Base-by-base conservation (phyloP, 2,329 filamentous ascomycete species). In the Botrytis porri region DNA sequence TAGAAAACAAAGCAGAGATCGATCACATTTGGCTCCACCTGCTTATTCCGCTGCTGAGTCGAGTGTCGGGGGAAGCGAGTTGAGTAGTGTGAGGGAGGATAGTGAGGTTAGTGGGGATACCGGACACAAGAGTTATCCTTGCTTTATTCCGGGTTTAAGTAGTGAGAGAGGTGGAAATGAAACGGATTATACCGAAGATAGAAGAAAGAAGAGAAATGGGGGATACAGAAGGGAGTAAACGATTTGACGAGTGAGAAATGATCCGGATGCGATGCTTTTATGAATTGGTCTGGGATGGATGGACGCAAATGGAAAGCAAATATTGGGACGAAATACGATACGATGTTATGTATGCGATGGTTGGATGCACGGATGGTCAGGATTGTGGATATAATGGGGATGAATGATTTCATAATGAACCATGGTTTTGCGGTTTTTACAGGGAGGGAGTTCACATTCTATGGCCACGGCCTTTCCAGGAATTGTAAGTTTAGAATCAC, bases 51-150 rank as follows among this genome's bases (percentile, higher is more conserved):
- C 65, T 51, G 65, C 65, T 8, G 65, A 69, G 18, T 54, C 70
- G 1, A 71, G 70, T 41, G n/a, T 71, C 20, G 70, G 60, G 1
- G 60, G 70, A 54, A 71, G 70, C 37, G 70, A 65, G 32, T 20
- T 80, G 25, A 76, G 66, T 43, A 77, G 75, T 74, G 48, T 72
- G 20, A 69, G 76, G 12, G 77, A 75, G 69, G 74, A 67, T 45
- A 75, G 74, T 69, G 77, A 75, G 32, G 66, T 74, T 18, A 76
- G 75, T 69, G 77, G 76, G 39, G 80, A 80, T 69, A 72, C 77
- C 14, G 81, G 81, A 4, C 81, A 80, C 9, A 81, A 81, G 76
- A 79, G 71, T 29, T 82, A 82, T 75, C 77, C 77, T 70, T 80
- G 81, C 75, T 72, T 71, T 51, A 81, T 81, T 74, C 80, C 81